These are phyloP conservation scores for Tilletia setariae DNA, from an alignment of 1,284 basidiomycete genomes.

Conservation along the genomic window DNA sequence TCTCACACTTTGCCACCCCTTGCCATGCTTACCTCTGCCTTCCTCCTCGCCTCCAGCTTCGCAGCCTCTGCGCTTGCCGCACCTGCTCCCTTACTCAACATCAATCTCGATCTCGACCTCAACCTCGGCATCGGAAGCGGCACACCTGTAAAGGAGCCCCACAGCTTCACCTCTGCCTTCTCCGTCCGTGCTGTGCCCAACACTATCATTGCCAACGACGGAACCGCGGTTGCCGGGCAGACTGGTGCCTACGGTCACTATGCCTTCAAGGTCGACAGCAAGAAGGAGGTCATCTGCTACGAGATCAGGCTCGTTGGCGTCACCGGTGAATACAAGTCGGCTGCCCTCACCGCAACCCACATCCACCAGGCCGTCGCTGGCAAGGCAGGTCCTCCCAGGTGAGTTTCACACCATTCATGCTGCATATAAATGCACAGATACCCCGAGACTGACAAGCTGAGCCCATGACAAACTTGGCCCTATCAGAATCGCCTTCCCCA, in stretches of 20 bases:
- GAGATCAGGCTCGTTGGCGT: constrained; percentile 39
- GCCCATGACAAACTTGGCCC: constrained; percentile 48
- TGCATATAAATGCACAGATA: no score
- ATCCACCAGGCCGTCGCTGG: constrained; percentile 53
- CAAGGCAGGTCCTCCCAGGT: constrained; percentile 49
- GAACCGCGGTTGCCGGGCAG: constrained; percentile 45
- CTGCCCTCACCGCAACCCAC: constrained; percentile 55
- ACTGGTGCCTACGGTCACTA: constrained; percentile 49
- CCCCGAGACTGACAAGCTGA: no score
- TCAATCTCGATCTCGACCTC: neutral
- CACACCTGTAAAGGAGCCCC: neutral
- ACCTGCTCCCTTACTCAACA: neutral
- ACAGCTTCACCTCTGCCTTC: constrained; percentile 52
- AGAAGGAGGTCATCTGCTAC: constrained; percentile 54
- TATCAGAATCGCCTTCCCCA: constrained; percentile 54
- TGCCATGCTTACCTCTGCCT: constrained; percentile 1
- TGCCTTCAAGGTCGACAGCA: constrained; percentile 52
- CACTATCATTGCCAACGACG: constrained; percentile 36
- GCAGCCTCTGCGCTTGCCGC: neutral
- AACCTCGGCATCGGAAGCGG: constrained; percentile 3
- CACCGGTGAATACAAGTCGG: constrained; percentile 51
- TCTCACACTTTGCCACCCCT: neutral
- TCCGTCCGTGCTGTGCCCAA: constrained; percentile 47
- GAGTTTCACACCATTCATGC: no score
- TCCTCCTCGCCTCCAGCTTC: neutral